phyloP scores from a whole-genome alignment of 352 stramenopile species.

The Lagenidium giganteum region DNA sequence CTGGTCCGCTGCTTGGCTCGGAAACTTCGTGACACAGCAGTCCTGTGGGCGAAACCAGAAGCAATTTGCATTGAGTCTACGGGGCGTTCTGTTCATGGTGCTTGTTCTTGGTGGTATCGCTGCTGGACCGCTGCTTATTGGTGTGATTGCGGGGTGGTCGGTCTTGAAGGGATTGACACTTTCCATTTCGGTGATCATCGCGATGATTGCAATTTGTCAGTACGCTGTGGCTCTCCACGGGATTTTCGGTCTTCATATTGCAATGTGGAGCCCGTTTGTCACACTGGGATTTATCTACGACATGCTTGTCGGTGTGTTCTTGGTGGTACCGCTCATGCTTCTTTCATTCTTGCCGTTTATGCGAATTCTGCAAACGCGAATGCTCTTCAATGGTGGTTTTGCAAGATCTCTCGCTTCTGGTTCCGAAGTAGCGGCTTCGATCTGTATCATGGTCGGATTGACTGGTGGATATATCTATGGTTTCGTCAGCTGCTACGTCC shows the following conservation, averaged over 20 bases:
- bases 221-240: constrained; percentile 69
- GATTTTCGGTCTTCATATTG: constrained; percentile 48
- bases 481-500: constrained; percentile 67
- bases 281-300: constrained; percentile 83
- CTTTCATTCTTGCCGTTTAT: constrained; percentile 82
- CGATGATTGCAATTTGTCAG: constrained; percentile 68
- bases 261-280: constrained; percentile 63
- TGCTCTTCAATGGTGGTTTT: constrained; percentile 87
- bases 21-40: constrained; percentile 36
- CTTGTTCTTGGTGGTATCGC: constrained; percentile 54
- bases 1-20: constrained; percentile 27
- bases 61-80: constrained; percentile 42
- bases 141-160: constrained; percentile 47
- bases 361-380: constrained; percentile 79
- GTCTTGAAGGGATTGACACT: constrained; percentile 65
- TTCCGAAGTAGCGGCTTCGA: constrained; percentile 75
- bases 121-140: constrained; percentile 48
- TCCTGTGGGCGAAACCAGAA: constrained; percentile 52
- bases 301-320: constrained; percentile 74
- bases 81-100: constrained; percentile 74
- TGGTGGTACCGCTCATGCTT: constrained; percentile 69
- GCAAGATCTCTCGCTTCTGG: constrained; percentile 69
- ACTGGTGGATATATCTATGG: constrained; percentile 71
- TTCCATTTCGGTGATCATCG: constrained; percentile 58
- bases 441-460: constrained; percentile 75